Conservation (phyloP, 2,329 filamentous ascomycete species). For the Aspergillus quadrilineatus region DNA sequence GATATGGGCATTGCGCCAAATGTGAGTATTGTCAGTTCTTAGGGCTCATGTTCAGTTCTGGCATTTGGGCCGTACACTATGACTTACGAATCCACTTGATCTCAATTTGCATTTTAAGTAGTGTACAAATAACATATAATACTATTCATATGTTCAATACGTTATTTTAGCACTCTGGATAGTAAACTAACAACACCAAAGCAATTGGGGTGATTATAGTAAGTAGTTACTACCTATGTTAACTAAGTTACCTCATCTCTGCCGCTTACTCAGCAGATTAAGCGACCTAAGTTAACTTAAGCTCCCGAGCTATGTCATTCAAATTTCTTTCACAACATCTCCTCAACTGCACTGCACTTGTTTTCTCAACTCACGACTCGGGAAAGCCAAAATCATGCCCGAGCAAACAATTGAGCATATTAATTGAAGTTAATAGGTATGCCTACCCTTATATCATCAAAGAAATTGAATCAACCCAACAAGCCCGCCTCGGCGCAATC, state of each 20-base stretch:
- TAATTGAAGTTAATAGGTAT: background rate
- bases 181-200: too few relatives aligned
- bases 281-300: background rate
- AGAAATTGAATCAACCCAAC: background rate
- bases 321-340: background rate
- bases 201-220: too few relatives aligned
- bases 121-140: background rate
- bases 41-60: background rate
- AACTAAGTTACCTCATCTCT: background rate
- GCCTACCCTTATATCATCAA: background rate
- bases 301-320: constrained; percentile 1
- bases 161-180: too few relatives aligned
- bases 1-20: background rate
- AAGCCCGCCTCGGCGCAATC: background rate
- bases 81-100: background rate
- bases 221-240: background rate
- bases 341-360: background rate
- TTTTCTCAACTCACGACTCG: background rate
- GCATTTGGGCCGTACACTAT: background rate
- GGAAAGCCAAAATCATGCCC: background rate
- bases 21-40: background rate
- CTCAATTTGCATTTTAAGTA: background rate
- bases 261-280: constrained; percentile 2
- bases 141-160: background rate
- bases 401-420: background rate